A percentile compares a stretch with the other conserved stretches of the same genome.
Conservation (phyloP, 2,329 filamentous ascomycete species). For the Saccharata proteae region DNA sequence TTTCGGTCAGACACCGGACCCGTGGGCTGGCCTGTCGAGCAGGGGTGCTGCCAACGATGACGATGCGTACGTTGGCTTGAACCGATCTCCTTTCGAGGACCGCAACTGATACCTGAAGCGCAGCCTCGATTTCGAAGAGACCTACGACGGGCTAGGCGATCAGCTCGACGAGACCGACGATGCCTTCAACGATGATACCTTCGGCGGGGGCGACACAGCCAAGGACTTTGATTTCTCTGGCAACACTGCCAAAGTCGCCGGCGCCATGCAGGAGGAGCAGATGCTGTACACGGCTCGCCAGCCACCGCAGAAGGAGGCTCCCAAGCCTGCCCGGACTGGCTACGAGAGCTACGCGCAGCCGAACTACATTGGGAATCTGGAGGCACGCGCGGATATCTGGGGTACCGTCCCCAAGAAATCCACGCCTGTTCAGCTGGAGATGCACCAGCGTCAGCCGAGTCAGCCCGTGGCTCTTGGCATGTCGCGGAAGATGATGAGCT, state of each 20-base stretch:
- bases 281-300: constrained; percentile 68
- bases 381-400: constrained; percentile 91
- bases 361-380: constrained; percentile 75
- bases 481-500: constrained; percentile 73
- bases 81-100: background rate
- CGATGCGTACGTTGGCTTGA: constrained; percentile 38
- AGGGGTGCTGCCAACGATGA: constrained; percentile 39
- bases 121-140: constrained; percentile 86
- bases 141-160: constrained; percentile 88
- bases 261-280: constrained; percentile 84
- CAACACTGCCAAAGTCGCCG: constrained; percentile 73
- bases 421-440: constrained; percentile 21
- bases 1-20: constrained; percentile 74
- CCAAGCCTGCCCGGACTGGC: constrained; percentile 60
- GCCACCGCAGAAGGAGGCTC: constrained; percentile 39
- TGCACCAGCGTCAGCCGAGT: constrained; percentile 18
- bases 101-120: constrained; percentile 1
- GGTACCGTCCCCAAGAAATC: constrained; percentile 55
- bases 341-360: constrained; percentile 86
- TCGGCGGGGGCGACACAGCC: constrained; percentile 42
- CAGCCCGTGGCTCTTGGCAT: constrained; percentile 14
- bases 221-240: constrained; percentile 98
- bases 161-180: constrained; percentile 86
- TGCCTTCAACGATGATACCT: constrained; percentile 94
- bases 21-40: constrained; percentile 70